Conservation (phyloP, 1,284 basidiomycete species). For the Tilletia indica region DNA sequence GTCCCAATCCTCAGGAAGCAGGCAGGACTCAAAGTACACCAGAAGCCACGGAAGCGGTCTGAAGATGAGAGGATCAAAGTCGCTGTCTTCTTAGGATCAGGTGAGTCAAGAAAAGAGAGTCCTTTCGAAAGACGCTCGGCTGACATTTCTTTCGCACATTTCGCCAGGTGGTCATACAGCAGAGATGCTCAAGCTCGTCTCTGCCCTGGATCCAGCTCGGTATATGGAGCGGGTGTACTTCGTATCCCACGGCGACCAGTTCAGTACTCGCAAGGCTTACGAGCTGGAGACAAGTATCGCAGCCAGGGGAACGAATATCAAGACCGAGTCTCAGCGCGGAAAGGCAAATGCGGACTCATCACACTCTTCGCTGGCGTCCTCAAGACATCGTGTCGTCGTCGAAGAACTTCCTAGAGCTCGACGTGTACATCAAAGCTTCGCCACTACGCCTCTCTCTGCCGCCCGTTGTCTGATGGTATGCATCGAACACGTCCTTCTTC, state of each 20-base stretch:
- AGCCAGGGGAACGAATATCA: neutral
- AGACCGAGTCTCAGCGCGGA: neutral
- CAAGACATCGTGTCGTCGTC: neutral
- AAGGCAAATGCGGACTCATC: too few relatives aligned
- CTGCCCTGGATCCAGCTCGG: slow-evolving; percentile 71
- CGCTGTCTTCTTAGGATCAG: slow-evolving; percentile 67
- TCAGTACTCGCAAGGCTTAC: slow-evolving; percentile 72
- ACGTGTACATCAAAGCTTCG: slow-evolving; percentile 50
- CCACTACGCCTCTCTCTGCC: slow-evolving; percentile 38
- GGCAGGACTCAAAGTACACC: neutral
- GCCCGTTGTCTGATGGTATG: slow-evolving; percentile 32
- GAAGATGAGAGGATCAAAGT: slow-evolving; percentile 37
- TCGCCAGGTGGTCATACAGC: slow-evolving; percentile 86
- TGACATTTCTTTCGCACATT: neutral
- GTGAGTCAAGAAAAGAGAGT: slow-evolving; percentile 49
- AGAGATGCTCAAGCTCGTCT: slow-evolving; percentile 77
- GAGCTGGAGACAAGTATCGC: slow-evolving; percentile 68
- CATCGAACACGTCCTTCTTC: slow-evolving; percentile 32
- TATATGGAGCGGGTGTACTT: slow-evolving; percentile 80
- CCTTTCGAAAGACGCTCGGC: neutral
- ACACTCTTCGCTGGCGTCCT: neutral
- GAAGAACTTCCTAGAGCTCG: slow-evolving; percentile 74
- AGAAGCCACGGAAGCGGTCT: neutral
- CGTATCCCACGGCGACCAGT: slow-evolving; percentile 74
- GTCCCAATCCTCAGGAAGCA: neutral